These are phyloP conservation scores for Kodamaea sagamina DNA, from an alignment of 805 yeast species.

Conservation along the genomic window DNA sequence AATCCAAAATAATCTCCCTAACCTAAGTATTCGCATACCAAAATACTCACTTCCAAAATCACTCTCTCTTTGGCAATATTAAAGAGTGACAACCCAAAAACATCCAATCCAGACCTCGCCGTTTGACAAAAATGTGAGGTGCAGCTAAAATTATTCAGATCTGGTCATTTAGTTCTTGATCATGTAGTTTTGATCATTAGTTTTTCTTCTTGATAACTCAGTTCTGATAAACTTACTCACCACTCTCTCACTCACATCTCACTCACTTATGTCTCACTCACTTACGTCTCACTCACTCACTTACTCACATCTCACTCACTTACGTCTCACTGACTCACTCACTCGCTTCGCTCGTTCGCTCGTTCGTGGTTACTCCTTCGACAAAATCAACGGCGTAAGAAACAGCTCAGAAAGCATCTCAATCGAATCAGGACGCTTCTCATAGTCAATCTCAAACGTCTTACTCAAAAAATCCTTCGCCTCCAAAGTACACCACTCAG, in stretches of 20 bases:
- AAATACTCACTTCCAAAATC: too few relatives aligned
- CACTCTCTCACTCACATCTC: not conserved
- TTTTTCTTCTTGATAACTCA: too few relatives aligned
- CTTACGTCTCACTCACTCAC: not conserved
- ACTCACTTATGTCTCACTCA: not conserved
- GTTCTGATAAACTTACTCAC: not conserved
- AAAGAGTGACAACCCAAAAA: too few relatives aligned
- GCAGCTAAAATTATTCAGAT: too few relatives aligned
- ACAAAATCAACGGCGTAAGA: slow-evolving; percentile 47
- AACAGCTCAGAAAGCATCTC: slow-evolving; percentile 70
- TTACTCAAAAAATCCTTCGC: slow-evolving; percentile 64
- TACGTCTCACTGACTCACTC: not conserved
- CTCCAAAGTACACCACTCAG: slow-evolving; percentile 66
- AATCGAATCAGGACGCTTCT: slow-evolving; percentile 70
- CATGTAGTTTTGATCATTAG: too few relatives aligned
- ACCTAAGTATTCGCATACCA: too few relatives aligned
- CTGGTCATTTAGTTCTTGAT: too few relatives aligned
- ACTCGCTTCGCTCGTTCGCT: too few relatives aligned
- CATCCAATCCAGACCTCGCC: too few relatives aligned
- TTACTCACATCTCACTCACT: not conserved
- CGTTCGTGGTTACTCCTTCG: slow-evolving; percentile 4
- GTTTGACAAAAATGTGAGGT: too few relatives aligned
- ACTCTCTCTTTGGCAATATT: too few relatives aligned
- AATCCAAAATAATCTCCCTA: too few relatives aligned
- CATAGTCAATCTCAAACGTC: slow-evolving; percentile 76